Conservation (phyloP, 2,329 filamentous ascomycete species). For the Xylariaceae sp. region DNA sequence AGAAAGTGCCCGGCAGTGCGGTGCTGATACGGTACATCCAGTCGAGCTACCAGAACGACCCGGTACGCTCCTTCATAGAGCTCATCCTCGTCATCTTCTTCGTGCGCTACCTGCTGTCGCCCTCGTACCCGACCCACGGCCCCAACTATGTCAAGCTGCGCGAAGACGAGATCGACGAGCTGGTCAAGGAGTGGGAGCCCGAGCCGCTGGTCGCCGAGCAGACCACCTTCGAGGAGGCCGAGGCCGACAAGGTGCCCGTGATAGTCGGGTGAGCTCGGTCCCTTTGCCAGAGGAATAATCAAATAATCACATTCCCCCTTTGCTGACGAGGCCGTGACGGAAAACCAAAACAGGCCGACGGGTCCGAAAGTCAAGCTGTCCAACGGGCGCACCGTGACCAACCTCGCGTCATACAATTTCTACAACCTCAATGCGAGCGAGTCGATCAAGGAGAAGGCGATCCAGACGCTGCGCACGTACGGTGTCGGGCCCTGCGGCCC, state of each 20-base stretch:
- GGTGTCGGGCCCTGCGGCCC: slow-evolving; percentile 95
- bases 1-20: slow-evolving; percentile 86
- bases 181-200: slow-evolving; percentile 93
- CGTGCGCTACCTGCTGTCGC: slow-evolving; percentile 83
- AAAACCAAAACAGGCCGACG: slow-evolving; percentile 66
- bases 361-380: slow-evolving; percentile 84
- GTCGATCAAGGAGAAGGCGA: slow-evolving; percentile 86
- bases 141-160: slow-evolving; percentile 82
- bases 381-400: slow-evolving; percentile 84
- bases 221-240: slow-evolving; percentile 67
- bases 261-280: slow-evolving; percentile 81
- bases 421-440: slow-evolving; percentile 96
- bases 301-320: no score
- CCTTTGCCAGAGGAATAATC: no score
- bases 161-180: slow-evolving; percentile 94
- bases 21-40: slow-evolving; percentile 93
- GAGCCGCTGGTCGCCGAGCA: slow-evolving; percentile 77
- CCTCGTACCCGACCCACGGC: slow-evolving; percentile 86
- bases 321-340: no score
- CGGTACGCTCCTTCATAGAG: slow-evolving; percentile 87
- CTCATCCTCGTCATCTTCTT: slow-evolving; percentile 92
- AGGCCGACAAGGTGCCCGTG: slow-evolving; percentile 77
- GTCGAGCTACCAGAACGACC: slow-evolving; percentile 96
- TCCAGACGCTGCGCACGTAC: slow-evolving; percentile 88
- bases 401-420: slow-evolving; percentile 93